phyloP scores from a whole-genome alignment of 2,329 filamentous ascomycete species.

The Claviceps sp. region DNA sequence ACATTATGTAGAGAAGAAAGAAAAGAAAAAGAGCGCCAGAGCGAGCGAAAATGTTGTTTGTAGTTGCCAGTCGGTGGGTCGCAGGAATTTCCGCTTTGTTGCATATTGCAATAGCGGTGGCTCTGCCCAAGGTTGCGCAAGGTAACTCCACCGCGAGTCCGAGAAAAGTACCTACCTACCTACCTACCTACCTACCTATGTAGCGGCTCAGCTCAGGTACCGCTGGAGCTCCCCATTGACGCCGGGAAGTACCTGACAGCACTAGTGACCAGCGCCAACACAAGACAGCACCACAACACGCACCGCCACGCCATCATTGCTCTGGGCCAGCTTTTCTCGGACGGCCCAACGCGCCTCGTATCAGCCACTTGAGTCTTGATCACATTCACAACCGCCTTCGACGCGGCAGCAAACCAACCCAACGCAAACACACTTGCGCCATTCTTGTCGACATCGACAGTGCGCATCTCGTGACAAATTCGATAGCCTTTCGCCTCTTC shows the following conservation, averaged over 20 bases:
- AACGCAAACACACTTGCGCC: not conserved
- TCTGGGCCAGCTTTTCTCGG: not conserved
- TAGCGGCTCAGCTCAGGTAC: not conserved
- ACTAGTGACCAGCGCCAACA: not conserved
- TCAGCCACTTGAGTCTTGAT: not conserved
- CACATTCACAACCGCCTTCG: not conserved
- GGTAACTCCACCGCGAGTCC: too few species aligned
- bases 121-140: not conserved
- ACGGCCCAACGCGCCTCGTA: not conserved
- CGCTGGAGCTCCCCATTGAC: not conserved
- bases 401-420: not conserved
- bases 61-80: not conserved
- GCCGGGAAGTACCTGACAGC: not conserved
- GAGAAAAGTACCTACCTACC: too few species aligned
- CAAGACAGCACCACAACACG: too few species aligned
- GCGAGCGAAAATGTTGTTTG: conserved; percentile 13
- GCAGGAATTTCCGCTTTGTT: conserved; percentile 10
- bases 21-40: conserved; percentile 12
- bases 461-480: not conserved
- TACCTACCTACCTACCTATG: too few species aligned
- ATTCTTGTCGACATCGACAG: not conserved
- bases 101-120: conserved; percentile 13
- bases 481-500: not conserved
- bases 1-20: conserved; percentile 51
- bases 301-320: not conserved